These are phyloP conservation scores for Conticribra guillardii DNA, from an alignment of 108 stramenopile genomes.

Conservation along the genomic window DNA sequence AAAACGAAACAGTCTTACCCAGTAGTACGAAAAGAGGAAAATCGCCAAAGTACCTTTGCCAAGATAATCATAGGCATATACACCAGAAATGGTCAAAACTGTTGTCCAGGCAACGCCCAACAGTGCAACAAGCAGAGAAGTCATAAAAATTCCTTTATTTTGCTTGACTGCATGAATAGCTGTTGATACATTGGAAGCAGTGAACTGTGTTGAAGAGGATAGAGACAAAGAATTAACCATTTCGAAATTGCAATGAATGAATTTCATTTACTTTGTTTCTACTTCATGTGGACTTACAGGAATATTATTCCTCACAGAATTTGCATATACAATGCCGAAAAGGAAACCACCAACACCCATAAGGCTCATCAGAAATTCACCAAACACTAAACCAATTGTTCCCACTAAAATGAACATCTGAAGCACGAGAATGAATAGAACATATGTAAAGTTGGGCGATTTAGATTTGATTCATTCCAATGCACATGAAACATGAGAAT, in stretches of 20 bases:
- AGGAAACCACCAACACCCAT: constrained; percentile 48
- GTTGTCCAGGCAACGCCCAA: constrained; percentile 59
- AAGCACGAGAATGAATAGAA: too few species aligned
- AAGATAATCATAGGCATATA: neutral
- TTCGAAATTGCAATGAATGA: too few species aligned
- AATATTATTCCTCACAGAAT: constrained; percentile 57
- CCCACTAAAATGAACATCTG: constrained; percentile 15
- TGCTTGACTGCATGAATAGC: constrained; percentile 55
- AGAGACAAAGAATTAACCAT: too few species aligned
- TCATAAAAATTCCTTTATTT: constrained; percentile 51
- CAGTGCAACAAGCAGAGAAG: constrained; percentile 46
- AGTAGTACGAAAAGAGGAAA: constrained; percentile 57
- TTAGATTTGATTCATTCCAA: neutral
- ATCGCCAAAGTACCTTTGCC: neutral
- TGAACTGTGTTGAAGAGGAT: neutral
- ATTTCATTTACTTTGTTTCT: too few species aligned
- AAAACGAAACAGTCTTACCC: constrained; percentile 31
- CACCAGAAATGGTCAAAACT: constrained; percentile 19
- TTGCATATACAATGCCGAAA: constrained; percentile 51
- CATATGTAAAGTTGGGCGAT: too few species aligned
- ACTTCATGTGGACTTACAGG: constrained; percentile 44
- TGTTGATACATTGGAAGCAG: constrained; percentile 11
- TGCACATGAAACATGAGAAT: neutral
- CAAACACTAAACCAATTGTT: constrained; percentile 16
- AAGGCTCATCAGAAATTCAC: constrained; percentile 4